Conservation (phyloP, 177 flowering plant genomes). For the Telopea speciosissima region DNA sequence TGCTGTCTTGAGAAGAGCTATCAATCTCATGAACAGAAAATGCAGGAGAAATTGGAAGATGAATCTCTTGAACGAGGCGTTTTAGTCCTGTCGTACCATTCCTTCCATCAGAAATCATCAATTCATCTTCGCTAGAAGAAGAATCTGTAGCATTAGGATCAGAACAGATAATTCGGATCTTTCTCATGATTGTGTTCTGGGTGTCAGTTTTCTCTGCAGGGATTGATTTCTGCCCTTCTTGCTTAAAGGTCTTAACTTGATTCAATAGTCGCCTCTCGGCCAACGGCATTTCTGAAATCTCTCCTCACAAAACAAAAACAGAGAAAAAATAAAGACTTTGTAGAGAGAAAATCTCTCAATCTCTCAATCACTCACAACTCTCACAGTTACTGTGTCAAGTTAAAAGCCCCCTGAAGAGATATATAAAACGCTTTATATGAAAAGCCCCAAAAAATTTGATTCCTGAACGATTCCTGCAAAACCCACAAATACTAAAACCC, state of each 20-base stretch:
- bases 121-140: constrained; percentile 67
- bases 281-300: constrained; percentile 31
- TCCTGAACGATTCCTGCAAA: constrained; percentile 83
- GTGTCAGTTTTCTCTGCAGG: not conserved
- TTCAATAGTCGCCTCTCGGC: constrained; percentile 21
- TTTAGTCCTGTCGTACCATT: constrained; percentile 15
- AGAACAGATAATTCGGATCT: constrained; percentile 50
- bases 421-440: constrained; percentile 54
- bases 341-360: constrained; percentile 8
- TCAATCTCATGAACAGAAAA: constrained; percentile 26
- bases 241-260: constrained; percentile 22
- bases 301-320: not conserved
- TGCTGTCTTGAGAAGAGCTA: constrained; percentile 46
- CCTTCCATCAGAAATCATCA: not conserved
- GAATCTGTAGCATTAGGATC: constrained; percentile 90
- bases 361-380: too few relatives aligned
- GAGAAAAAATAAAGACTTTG: constrained; percentile 5
- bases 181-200: constrained; percentile 31
- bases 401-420: constrained; percentile 54
- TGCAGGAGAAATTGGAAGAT: constrained; percentile 23
- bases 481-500: constrained; percentile 12
- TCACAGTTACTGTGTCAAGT: constrained; percentile 29
- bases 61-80: constrained; percentile 47
- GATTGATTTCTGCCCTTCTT: constrained; percentile 15
- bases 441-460: constrained; percentile 61